Conservation (phyloP, 768 basidiomycete genomes). For the Pholiota molesta region DNA sequence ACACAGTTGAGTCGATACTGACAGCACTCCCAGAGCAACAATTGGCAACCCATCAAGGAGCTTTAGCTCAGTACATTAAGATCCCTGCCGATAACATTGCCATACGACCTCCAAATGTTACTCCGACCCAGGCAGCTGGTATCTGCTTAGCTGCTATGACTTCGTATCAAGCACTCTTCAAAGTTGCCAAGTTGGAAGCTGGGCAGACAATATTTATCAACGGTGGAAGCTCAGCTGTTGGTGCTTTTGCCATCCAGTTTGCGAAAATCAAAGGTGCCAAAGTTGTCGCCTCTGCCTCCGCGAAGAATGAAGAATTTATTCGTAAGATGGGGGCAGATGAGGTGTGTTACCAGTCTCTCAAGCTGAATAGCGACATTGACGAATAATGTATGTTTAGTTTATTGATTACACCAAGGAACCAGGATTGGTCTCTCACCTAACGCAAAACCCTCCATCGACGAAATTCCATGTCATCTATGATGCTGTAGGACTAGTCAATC, state of each 20-base stretch:
- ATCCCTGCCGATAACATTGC: conserved; percentile 45
- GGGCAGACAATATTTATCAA: conserved; percentile 69
- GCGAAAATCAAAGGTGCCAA: conserved; percentile 65
- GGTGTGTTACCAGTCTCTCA: conserved; percentile 32
- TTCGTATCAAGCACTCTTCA: conserved; percentile 57
- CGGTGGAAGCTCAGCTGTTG: conserved; percentile 71
- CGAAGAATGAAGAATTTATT: conserved; percentile 61
- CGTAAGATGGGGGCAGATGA: conserved; percentile 66
- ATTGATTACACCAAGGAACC: conserved; percentile 63
- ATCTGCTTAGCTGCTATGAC: conserved; percentile 62
- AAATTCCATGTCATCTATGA: conserved; percentile 66
- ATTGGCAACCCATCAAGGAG: conserved; percentile 48
- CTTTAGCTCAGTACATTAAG: conserved; percentile 58
- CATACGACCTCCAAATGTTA: conserved; percentile 50
- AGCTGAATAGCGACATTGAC: neutral
- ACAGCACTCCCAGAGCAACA: conserved; percentile 12
- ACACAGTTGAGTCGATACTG: neutral
- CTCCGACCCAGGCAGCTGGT: conserved; percentile 61
- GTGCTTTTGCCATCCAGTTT: conserved; percentile 71
- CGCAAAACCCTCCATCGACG: conserved; percentile 44
- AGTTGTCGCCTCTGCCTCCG: conserved; percentile 64
- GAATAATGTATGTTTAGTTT: conserved; percentile 36
- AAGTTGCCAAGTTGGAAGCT: conserved; percentile 49
- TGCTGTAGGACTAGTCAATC: conserved; percentile 52
- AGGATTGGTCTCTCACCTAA: conserved; percentile 45